These are phyloP conservation scores for Phanerochaete sordida DNA, from an alignment of 768 basidiomycete species.

Conservation along the genomic window DNA sequence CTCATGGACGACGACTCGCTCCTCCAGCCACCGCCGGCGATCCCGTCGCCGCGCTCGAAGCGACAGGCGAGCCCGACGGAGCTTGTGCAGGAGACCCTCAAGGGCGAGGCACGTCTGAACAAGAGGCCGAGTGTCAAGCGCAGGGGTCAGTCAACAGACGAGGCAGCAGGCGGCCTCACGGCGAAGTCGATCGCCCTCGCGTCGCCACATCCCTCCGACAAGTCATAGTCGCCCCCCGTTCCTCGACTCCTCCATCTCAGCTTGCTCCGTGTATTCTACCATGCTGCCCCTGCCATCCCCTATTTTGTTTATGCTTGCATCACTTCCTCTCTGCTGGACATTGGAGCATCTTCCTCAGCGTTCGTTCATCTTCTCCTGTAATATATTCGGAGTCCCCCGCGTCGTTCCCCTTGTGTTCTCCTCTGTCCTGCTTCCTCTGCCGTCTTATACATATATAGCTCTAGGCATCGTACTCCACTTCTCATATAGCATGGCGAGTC, in stretches of 20 bases:
- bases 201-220: background rate
- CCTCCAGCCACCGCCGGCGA: slow-evolving; percentile 1
- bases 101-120: slow-evolving; percentile 50
- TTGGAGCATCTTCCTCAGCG: background rate
- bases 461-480: slow-evolving; percentile 5
- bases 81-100: slow-evolving; percentile 55
- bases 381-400: background rate
- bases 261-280: background rate
- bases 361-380: background rate
- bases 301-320: background rate
- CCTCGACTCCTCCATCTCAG: background rate
- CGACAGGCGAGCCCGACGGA: slow-evolving; percentile 72
- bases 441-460: background rate
- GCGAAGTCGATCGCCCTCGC: background rate
- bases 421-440: background rate
- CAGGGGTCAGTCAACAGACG: slow-evolving; percentile 27
- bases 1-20: slow-evolving; percentile 11
- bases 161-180: slow-evolving; percentile 9
- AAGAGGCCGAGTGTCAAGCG: slow-evolving; percentile 70
- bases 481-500: background rate
- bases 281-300: background rate
- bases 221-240: background rate
- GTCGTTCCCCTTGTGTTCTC: background rate
- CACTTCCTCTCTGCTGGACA: background rate
- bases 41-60: slow-evolving; percentile 41